A percentile compares a stretch with the other conserved stretches of the same genome.
phyloP scores from a whole-genome alignment of 805 yeast genomes.

The Torulaspora franciscae region DNA sequence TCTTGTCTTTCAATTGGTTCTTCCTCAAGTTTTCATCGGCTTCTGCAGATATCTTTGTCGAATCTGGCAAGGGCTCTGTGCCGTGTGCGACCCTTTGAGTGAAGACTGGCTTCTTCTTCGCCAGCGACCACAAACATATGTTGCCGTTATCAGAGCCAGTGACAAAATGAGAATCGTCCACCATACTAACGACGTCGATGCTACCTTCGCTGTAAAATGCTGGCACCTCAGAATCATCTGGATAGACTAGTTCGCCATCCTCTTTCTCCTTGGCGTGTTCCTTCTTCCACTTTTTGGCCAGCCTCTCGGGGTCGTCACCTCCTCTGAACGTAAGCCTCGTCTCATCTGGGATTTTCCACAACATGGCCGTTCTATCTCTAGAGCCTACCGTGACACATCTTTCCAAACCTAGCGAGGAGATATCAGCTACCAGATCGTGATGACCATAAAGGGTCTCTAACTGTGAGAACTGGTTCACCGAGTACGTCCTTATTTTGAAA shows the following conservation, averaged over 20 bases:
- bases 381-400: constrained; percentile 95
- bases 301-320: constrained; percentile 57
- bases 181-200: constrained; percentile 83
- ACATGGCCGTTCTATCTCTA: constrained; percentile 89
- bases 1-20: constrained; percentile 53
- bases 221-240: constrained; percentile 34
- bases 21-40: constrained; percentile 34
- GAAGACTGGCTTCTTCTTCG: constrained; percentile 81
- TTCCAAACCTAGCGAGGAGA: constrained; percentile 76
- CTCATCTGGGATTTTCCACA: constrained; percentile 96
- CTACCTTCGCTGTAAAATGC: constrained; percentile 71
- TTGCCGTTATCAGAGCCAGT: constrained; percentile 96
- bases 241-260: constrained; percentile 30
- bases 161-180: constrained; percentile 86
- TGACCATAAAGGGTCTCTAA: constrained; percentile 92
- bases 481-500: constrained; percentile 80
- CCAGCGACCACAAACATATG: constrained; percentile 81
- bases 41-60: constrained; percentile 54
- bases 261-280: constrained; percentile 31
- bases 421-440: constrained; percentile 82
- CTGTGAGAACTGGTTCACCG: constrained; percentile 80
- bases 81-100: constrained; percentile 77
- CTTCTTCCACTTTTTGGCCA: constrained; percentile 37
- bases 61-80: constrained; percentile 43
- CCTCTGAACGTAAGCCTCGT: constrained; percentile 90